Evolutionary conservation across 441 rosid genomes (phyloP).

Genomic region (Gossypium lobatum): DNA sequence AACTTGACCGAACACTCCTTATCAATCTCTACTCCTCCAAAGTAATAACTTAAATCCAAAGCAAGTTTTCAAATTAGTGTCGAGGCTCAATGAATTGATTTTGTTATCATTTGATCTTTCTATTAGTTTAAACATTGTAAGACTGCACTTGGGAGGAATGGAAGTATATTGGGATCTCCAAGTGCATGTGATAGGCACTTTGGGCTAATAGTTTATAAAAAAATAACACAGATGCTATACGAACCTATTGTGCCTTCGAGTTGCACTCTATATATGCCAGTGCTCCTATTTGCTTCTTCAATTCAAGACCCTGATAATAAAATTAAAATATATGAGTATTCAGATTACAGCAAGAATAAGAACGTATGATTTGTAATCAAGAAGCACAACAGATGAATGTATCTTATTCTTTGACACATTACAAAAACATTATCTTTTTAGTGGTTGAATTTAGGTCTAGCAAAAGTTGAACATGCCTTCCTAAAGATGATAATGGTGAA

Average conservation of each 20-base stretch:
- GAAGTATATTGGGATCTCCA: not conserved
- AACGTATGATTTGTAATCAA: not conserved
- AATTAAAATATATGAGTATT: not conserved
- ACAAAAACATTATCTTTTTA: too few relatives aligned
- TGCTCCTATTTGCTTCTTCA: too few relatives aligned
- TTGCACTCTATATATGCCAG: too few relatives aligned
- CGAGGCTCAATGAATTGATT: not conserved
- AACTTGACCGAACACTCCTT: too few relatives aligned
- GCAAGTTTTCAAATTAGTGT: not conserved
- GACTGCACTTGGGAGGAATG: too few relatives aligned
- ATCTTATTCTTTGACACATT: not conserved
- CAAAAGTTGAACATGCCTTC: too few relatives aligned
- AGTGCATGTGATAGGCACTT: not conserved
- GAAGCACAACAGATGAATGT: not conserved
- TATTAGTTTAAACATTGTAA: too few relatives aligned
- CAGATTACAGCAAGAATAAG: not conserved
- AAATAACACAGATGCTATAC: not conserved
- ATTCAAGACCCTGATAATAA: conserved; percentile 52
- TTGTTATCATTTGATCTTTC: not conserved
- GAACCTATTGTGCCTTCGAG: conserved; percentile 50
- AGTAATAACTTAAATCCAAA: not conserved
- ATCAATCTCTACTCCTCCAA: not conserved
- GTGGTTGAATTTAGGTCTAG: too few relatives aligned
- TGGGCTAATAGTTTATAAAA: not conserved
- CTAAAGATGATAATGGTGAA: too few relatives aligned